Conservation (phyloP, 2,329 filamentous ascomycete species). For the Diplocarpon mali region DNA sequence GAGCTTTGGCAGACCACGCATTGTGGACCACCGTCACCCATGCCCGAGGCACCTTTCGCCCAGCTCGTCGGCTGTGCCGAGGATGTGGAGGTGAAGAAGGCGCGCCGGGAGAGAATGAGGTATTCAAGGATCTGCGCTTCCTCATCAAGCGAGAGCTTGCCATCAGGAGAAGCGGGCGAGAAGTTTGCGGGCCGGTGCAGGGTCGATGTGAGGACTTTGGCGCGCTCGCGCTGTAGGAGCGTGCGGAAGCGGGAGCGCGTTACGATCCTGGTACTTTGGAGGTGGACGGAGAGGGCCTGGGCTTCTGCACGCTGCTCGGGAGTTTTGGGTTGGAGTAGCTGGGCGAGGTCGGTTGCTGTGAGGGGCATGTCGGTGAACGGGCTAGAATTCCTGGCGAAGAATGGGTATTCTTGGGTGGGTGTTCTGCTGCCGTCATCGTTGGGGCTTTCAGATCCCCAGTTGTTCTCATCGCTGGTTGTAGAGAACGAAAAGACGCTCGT, state of each 20-base stretch:
- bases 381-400: slow-evolving; percentile 40
- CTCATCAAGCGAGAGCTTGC: slow-evolving; percentile 43
- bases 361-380: slow-evolving; percentile 52
- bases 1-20: slow-evolving; percentile 88
- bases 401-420: slow-evolving; percentile 59
- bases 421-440: slow-evolving; percentile 47
- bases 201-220: slow-evolving; percentile 50
- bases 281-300: slow-evolving; percentile 66
- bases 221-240: slow-evolving; percentile 56
- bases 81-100: slow-evolving; percentile 12
- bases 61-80: slow-evolving; percentile 35
- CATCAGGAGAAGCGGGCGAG: slow-evolving; percentile 21
- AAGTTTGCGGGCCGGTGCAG: slow-evolving; percentile 28
- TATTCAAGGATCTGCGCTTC: slow-evolving; percentile 51
- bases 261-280: slow-evolving; percentile 59
- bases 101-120: slow-evolving; percentile 36
- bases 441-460: slow-evolving; percentile 33
- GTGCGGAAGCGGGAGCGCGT: slow-evolving; percentile 70
- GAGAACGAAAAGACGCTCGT: slow-evolving; percentile 67
- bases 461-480: slow-evolving; percentile 34
- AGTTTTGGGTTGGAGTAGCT: slow-evolving; percentile 69
- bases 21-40: slow-evolving; percentile 65
- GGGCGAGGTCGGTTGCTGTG: slow-evolving; percentile 58
- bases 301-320: slow-evolving; percentile 74
- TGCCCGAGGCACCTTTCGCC: slow-evolving; percentile 60